Base-by-base conservation (phyloP, 2,329 filamentous ascomycete genomes). In the Ophiostoma piceae region DNA sequence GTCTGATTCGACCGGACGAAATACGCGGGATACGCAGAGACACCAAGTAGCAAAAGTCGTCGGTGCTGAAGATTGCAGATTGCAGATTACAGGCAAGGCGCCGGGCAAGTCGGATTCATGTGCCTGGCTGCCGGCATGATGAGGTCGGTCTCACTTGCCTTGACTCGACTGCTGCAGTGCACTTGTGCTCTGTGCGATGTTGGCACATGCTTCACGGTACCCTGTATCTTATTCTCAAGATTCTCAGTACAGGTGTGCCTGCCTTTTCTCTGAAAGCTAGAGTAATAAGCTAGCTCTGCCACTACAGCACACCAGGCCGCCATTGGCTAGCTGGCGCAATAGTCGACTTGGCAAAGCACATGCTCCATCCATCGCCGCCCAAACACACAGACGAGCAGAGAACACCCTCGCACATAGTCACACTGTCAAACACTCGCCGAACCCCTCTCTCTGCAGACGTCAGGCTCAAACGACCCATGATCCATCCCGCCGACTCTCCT, bases 1-100 rank as follows among this genome's bases (percentile, higher is more conserved):
- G 12, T 29, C 14, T 62, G 57, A 62, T 62, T 62, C 57, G 57
- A 62, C 57, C 57, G 57, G 26, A 62, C 26, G 57, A 32, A 62
- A 14, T 14, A 62, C 26, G 57, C 57, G 57, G 26, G 57, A 62
- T 32, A 62, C 57, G 26, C 26, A 62, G 57, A 62, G 26, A 62
- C 26, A 29, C 4, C 54, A 62, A 62, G 26, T 32, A 62, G 57
- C 57, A 35, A 62, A 62, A 32, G 57, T 16, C 26, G 26, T 16
- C 14, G 47, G 16, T 29, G 51, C 11, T n/a, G n/a, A 16, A 51
- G 47, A 51, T 41, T 41, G 39, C 12, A 41, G 39, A 14, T 14
- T 41, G 37, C 37, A 39, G 43, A 47, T 47, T 9, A 11, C 51
- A 54, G 19, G n/a, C 51, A 19, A 54, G 51, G n/a, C 51, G 51